Evolutionary conservation across 2,329 filamentous ascomycete species (phyloP).

Genomic region (Penicillium sp.): DNA sequence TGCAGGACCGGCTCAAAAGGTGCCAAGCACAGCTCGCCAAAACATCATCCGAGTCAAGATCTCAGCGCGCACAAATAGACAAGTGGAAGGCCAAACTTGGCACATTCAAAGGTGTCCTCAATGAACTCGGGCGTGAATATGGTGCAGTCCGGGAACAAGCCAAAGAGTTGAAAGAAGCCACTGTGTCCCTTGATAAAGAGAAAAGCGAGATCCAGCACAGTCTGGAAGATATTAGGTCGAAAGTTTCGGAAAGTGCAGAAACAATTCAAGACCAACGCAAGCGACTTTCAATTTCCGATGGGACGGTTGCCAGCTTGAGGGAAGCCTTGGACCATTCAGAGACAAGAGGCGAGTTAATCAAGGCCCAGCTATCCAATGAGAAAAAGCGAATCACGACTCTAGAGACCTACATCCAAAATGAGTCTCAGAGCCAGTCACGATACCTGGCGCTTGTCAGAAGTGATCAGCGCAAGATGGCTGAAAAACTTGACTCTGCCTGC

Average conservation of each 20-base stretch:
- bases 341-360: constrained; percentile 14
- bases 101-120: constrained; percentile 32
- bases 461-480: constrained; percentile 23
- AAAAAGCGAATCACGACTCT: constrained; percentile 26
- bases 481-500: constrained; percentile 17
- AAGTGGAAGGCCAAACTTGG: constrained; percentile 34
- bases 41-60: constrained; percentile 18
- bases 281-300: constrained; percentile 18
- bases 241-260: constrained; percentile 15
- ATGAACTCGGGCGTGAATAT: constrained; percentile 33
- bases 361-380: constrained; percentile 26
- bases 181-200: constrained; percentile 23
- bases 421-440: constrained; percentile 20
- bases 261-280: constrained; percentile 16
- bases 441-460: constrained; percentile 19
- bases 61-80: constrained; percentile 24
- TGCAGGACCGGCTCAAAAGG: constrained; percentile 24
- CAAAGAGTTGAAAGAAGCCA: constrained; percentile 24
- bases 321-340: constrained; percentile 24
- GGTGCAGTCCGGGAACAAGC: constrained; percentile 30
- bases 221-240: constrained; percentile 24
- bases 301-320: constrained; percentile 19
- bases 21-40: constrained; percentile 18
- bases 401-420: constrained; percentile 32
- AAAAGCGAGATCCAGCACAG: constrained; percentile 20